Base-by-base conservation (phyloP, 2,329 filamentous ascomycete genomes). In the Endocalyx cinctus region DNA sequence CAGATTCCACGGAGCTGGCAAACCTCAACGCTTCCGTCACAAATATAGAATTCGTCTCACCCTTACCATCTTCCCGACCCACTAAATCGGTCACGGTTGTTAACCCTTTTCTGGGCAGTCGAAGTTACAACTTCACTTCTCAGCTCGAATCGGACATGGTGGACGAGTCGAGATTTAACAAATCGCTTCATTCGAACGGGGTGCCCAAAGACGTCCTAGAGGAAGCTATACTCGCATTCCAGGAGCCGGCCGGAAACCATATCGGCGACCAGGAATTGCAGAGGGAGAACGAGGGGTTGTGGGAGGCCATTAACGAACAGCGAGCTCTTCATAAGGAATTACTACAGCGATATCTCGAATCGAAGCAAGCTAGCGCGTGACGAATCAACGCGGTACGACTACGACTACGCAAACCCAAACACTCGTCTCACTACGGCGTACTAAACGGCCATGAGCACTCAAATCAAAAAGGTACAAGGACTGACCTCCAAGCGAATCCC, bases 1-100 rank as follows among this genome's bases (percentile, higher is more conserved):
- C 77, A 38, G 82, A 84, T 41, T 72, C 76, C 2, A 74, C 79
- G 4, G 78, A 82, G 33, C 52, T 90, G 29, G 70, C 77, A 3
- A 84, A 83, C 38, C 72, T 94, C 37, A 87, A 87, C 34, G 84
- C 87, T 4, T 79, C 87, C 13, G 79, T 95, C 20, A 92, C 86
- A 10, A 95, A 94, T 47, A 52, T 97, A 16, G 56, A 70, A n/a
- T 84, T 92, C 59, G 66, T 87, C 17, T 72, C 79, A 8, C 79
- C 85, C 0, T 68, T 72, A 17, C 60, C 57, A 63, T 64, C 39
- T 69, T 69, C 48, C 56, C 62, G 17, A 43, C 49, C 54, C 43
- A 72, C 70, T 13, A 71, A 76, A 45, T 67, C 73, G 12, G 60
- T 74, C 15, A 73, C 71, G 2, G 72, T 96, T 16, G 71, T 90